Percentiles rank a stretch among this genome's conserved stretches.
Evolutionary conservation across 2,329 filamentous ascomycete genomes (phyloP).

Genomic region (Talaromyces marneffei): DNA sequence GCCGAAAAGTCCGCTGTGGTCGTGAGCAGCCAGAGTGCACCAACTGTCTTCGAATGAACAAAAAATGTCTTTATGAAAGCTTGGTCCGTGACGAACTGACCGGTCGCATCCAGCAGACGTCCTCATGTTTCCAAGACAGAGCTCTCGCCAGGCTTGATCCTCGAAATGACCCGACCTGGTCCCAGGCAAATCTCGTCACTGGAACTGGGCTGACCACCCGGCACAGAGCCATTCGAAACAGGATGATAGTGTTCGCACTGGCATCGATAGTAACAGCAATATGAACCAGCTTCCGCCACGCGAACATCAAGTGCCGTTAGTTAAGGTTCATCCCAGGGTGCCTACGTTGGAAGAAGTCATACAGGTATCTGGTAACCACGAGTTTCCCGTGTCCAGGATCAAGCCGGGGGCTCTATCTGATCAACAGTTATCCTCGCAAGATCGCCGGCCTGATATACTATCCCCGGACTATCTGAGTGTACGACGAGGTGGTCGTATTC

Average conservation of each 20-base stretch:
- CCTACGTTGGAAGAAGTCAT: background rate
- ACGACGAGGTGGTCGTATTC: background rate
- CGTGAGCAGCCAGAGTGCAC: conserved; percentile 17
- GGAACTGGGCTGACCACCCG: background rate
- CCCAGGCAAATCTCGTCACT: background rate
- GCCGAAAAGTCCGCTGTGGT: conserved; percentile 18
- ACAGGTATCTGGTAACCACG: background rate
- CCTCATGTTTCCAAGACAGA: background rate
- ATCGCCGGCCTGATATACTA: background rate
- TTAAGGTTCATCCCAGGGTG: background rate
- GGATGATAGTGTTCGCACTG: background rate
- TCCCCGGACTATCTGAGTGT: conserved; percentile 8
- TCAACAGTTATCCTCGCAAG: background rate
- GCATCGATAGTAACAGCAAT: background rate
- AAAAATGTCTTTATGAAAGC: conserved; percentile 13
- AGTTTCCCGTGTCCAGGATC: background rate
- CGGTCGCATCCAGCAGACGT: background rate
- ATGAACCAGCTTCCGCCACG: background rate
- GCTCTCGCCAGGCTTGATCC: background rate
- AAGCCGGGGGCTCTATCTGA: background rate
- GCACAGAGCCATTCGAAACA: background rate
- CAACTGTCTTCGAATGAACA: conserved; percentile 16
- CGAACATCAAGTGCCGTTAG: background rate
- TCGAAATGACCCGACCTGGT: background rate
- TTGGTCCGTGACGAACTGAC: background rate